These are phyloP conservation scores for Phlebopus sp. DNA, from an alignment of 1,284 basidiomycete genomes.

Conservation along the genomic window DNA sequence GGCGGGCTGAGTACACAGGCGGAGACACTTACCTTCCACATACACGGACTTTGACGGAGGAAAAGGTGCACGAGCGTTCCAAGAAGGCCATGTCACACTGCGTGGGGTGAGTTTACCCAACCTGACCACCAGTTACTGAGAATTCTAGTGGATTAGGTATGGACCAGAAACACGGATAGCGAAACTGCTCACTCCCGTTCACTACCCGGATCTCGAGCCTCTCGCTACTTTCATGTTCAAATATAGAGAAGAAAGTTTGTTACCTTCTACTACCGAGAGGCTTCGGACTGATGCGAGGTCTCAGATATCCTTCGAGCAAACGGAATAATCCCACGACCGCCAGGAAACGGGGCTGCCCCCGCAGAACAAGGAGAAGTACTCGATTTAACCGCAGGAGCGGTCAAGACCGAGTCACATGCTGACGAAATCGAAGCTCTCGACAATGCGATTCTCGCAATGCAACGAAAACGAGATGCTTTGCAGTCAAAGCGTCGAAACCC, in stretches of 20 bases:
- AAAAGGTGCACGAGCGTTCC: conserved; percentile 35
- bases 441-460: not conserved
- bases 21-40: not conserved
- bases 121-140: not conserved
- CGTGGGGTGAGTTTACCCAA: conserved; percentile 35
- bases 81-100: conserved; percentile 39
- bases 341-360: conserved; percentile 1
- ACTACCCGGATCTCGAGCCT: conserved; percentile 19
- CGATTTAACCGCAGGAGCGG: conserved; percentile 17
- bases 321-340: conserved; percentile 23
- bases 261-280: conserved; percentile 1
- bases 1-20: conserved; percentile 12
- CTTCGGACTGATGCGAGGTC: not conserved
- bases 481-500: conserved; percentile 7
- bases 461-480: not conserved
- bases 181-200: conserved; percentile 3
- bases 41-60: conserved; percentile 5
- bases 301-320: conserved; percentile 31
- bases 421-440: conserved; percentile 11
- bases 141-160: conserved; percentile 15
- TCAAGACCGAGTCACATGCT: conserved; percentile 10
- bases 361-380: conserved; percentile 19
- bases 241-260: conserved; percentile 28
- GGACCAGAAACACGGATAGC: conserved; percentile 15
- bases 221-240: conserved; percentile 28